Conservation (phyloP, 768 basidiomycete genomes). For the Kwoniella mangroviensis region DNA sequence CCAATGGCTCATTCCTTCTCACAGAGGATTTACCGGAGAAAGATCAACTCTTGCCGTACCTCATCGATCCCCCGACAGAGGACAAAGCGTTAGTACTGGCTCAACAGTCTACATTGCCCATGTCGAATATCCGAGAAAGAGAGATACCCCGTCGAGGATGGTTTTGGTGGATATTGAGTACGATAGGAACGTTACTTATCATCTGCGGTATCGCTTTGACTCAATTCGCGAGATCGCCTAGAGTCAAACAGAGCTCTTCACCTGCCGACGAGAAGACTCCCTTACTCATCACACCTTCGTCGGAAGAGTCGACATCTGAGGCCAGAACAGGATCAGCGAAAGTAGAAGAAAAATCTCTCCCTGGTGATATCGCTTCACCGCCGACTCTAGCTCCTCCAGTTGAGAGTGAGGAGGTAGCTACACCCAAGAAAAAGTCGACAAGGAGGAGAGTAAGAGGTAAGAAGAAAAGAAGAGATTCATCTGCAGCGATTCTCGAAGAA, state of each 20-base stretch:
- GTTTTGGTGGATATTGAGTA: slow-evolving; percentile 28
- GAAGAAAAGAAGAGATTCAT: slow-evolving; percentile 59
- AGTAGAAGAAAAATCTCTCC: slow-evolving; percentile 2
- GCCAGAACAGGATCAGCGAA: background rate
- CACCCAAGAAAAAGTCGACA: slow-evolving; percentile 45
- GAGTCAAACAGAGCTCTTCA: slow-evolving; percentile 11
- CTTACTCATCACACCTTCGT: slow-evolving; percentile 22
- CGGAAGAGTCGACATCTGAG: background rate
- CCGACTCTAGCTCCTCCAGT: slow-evolving; percentile 10
- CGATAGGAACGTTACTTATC: slow-evolving; percentile 26
- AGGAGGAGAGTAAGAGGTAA: slow-evolving; percentile 62
- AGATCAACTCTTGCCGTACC: slow-evolving; percentile 43
- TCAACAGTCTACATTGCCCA: slow-evolving; percentile 10
- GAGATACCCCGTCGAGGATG: slow-evolving; percentile 15
- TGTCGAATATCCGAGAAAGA: slow-evolving; percentile 35
- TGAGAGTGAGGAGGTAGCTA: slow-evolving; percentile 14
- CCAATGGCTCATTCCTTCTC: slow-evolving; percentile 47
- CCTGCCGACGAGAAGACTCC: slow-evolving; percentile 43
- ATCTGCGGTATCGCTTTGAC: slow-evolving; percentile 22
- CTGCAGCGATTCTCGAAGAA: slow-evolving; percentile 54
- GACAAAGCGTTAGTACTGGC: slow-evolving; percentile 27
- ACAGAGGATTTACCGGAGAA: slow-evolving; percentile 43
- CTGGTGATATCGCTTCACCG: background rate
- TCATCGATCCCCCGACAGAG: slow-evolving; percentile 47
- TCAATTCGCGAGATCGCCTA: slow-evolving; percentile 13